A percentile compares a stretch with the other conserved stretches of the same genome.
phyloP scores from a whole-genome alignment of 805 yeast genomes.

The Candida dendrica region DNA sequence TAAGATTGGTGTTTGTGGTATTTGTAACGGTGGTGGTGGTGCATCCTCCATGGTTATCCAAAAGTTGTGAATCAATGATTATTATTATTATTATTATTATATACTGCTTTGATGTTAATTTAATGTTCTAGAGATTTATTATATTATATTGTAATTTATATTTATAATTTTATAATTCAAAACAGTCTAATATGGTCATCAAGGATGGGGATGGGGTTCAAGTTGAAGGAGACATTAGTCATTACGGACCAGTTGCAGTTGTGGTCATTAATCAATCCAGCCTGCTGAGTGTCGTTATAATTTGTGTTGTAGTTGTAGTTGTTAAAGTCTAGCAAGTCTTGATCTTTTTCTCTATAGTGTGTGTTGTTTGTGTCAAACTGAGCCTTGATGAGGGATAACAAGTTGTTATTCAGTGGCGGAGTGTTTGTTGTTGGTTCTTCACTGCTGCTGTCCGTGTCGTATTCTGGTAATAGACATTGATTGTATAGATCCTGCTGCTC shows the following conservation, averaged over 20 bases:
- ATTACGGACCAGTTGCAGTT: conserved; percentile 1
- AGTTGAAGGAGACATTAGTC: conserved; percentile 12
- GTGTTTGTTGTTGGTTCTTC: background rate
- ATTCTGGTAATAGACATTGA: background rate
- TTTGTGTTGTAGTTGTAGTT: background rate
- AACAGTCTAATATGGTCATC: background rate
- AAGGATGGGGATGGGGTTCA: conserved; percentile 3
- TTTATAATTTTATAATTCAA: background rate
- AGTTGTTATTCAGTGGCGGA: no score
- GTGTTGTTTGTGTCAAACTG: no score
- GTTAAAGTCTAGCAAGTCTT: no score
- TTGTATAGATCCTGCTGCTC: background rate
- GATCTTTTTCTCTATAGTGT: no score
- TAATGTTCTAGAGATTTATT: no score
- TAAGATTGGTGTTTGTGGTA: conserved; percentile 88
- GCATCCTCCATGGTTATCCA: conserved; percentile 90
- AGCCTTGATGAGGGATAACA: no score
- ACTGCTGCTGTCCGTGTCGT: background rate
- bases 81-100: no score
- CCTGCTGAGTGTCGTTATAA: background rate
- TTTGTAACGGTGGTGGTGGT: conserved; percentile 99
- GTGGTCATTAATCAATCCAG: background rate
- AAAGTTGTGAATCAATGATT: conserved; percentile 33
- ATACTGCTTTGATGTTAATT: no score
- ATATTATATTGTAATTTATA: no score